These are phyloP conservation scores for Ascodesmis nigricans DNA, from an alignment of 495 filamentous ascomycete genomes.

Conservation along the genomic window DNA sequence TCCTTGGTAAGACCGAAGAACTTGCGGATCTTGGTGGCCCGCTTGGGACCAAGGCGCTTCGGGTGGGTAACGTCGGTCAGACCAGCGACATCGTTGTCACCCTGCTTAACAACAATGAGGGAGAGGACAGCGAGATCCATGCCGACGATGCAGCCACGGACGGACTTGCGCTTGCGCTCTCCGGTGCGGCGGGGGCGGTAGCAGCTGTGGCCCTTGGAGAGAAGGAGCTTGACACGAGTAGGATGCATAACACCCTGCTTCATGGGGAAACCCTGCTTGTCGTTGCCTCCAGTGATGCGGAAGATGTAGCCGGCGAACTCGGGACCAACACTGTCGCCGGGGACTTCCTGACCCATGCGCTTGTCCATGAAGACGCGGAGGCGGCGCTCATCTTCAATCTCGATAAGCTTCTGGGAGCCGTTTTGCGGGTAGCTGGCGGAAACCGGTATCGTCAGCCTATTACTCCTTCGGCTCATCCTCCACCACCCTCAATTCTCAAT, in stretches of 20 bases:
- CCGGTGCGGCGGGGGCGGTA: constrained; percentile 92
- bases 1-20: constrained; percentile 99
- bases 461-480: constrained; percentile 1
- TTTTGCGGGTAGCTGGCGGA: constrained; percentile 49
- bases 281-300: constrained; percentile 97
- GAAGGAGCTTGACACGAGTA: constrained; percentile 86
- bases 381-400: constrained; percentile 94
- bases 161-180: constrained; percentile 96
- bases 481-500: background rate
- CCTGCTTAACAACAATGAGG: constrained; percentile 89
- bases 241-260: constrained; percentile 99
- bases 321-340: constrained; percentile 79
- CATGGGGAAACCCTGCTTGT: constrained; percentile 99
- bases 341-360: constrained; percentile 94
- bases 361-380: constrained; percentile 69
- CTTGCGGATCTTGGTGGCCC: constrained; percentile 94
- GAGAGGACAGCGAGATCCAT: constrained; percentile 85
- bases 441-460: too few species aligned
- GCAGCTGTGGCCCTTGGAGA: constrained; percentile 84
- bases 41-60: constrained; percentile 96
- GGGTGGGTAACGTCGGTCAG: constrained; percentile 91
- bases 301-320: constrained; percentile 99
- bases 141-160: constrained; percentile 93
- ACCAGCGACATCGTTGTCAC: constrained; percentile 77
- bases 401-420: constrained; percentile 96